Conservation (phyloP, 495 filamentous ascomycete species). For the Aspergillus ellipticus region DNA sequence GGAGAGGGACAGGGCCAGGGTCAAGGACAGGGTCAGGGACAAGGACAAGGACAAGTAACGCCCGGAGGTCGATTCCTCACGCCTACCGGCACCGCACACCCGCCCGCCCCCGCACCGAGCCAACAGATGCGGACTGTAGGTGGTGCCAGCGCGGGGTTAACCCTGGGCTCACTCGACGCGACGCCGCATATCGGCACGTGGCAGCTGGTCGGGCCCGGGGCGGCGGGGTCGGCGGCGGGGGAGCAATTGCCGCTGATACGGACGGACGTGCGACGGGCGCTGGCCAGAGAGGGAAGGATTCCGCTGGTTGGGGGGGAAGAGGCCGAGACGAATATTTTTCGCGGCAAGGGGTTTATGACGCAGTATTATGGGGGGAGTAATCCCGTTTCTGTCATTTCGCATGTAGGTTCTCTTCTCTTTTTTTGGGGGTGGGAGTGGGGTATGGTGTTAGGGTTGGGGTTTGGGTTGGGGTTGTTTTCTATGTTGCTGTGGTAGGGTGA, state of each 20-base stretch:
- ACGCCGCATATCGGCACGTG: not conserved
- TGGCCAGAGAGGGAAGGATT: slow-evolving; percentile 1
- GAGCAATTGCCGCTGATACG: slow-evolving; percentile 13
- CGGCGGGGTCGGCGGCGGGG: not conserved
- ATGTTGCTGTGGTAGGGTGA: not conserved
- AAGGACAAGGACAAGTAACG: too few species aligned
- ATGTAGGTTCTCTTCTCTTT: slow-evolving; percentile 20
- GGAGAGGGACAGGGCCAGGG: too few species aligned
- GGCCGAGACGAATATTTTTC: slow-evolving; percentile 31
- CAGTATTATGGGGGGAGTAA: slow-evolving; percentile 43
- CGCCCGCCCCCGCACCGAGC: too few species aligned
- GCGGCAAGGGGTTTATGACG: slow-evolving; percentile 39
- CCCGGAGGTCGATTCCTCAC: too few species aligned
- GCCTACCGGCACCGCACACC: too few species aligned
- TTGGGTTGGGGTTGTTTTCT: too few species aligned
- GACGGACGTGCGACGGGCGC: not conserved
- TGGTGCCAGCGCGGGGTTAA: not conserved
- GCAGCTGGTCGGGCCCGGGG: not conserved
- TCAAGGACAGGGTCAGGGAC: too few species aligned
- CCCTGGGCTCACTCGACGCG: not conserved
- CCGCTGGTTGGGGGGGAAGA: not conserved
- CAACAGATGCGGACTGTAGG: too few species aligned
- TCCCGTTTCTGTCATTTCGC: slow-evolving; percentile 29
- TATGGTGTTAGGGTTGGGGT: too few species aligned
- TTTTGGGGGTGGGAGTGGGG: not conserved